These are phyloP conservation scores for Mollisiaceae sp. DNA, from an alignment of 2,329 filamentous ascomycete species.

Conservation along the genomic window DNA sequence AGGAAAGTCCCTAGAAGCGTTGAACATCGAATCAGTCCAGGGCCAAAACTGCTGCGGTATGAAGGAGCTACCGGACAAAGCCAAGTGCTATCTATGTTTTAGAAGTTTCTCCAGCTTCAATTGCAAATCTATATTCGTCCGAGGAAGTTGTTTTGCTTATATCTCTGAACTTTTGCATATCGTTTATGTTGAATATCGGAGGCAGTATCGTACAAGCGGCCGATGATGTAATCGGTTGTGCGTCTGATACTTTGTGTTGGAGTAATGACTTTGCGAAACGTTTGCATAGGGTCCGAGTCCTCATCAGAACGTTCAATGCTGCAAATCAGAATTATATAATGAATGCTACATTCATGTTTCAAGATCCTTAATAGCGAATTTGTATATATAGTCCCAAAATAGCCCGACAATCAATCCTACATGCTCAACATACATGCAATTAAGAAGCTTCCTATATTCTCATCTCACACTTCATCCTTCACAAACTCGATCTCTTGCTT, in stretches of 20 bases:
- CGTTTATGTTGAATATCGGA: background rate
- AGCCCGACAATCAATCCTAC: background rate
- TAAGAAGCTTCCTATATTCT: background rate
- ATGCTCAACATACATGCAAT: background rate
- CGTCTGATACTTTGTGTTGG: background rate
- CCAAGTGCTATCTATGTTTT: too few relatives aligned
- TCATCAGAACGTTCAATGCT: too few relatives aligned
- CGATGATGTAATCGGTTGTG: background rate
- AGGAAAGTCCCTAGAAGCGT: too few relatives aligned
- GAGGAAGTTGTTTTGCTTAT: too few relatives aligned
- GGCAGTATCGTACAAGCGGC: background rate
- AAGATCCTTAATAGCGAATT: background rate
- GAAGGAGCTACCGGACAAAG: too few relatives aligned
- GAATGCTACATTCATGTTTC: background rate
- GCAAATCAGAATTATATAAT: too few relatives aligned
- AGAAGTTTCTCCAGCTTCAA: too few relatives aligned
- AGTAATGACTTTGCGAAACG: background rate
- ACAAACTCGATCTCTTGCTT: background rate
- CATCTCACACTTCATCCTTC: background rate
- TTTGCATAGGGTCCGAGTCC: too few relatives aligned
- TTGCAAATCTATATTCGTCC: too few relatives aligned
- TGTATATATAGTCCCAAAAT: background rate
- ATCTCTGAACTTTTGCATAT: too few relatives aligned
- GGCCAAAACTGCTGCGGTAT: too few relatives aligned
- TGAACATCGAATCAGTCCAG: too few relatives aligned